phyloP scores from a whole-genome alignment of 2,329 filamentous ascomycete genomes.

The Colletotrichum limetticola region DNA sequence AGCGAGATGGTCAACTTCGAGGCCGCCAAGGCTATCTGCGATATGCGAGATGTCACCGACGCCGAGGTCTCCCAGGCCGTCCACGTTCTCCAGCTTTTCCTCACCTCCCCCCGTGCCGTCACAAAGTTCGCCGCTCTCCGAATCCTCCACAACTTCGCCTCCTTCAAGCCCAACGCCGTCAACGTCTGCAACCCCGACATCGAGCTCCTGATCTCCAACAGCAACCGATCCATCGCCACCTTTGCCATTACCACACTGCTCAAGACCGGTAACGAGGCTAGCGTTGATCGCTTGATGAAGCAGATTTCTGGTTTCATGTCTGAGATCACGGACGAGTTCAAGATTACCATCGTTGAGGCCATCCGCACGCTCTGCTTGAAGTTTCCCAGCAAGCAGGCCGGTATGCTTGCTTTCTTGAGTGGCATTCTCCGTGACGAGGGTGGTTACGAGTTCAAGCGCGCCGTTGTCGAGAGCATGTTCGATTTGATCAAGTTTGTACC shows the following conservation, averaged over 20 bases:
- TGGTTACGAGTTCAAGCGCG: slow-evolving; percentile 97
- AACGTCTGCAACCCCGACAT: slow-evolving; percentile 97
- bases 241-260: slow-evolving; percentile 98
- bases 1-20: slow-evolving; percentile 99
- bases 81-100: slow-evolving; percentile 94
- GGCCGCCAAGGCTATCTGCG: slow-evolving; percentile 96
- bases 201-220: slow-evolving; percentile 95
- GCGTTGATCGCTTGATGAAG: slow-evolving; percentile 97
- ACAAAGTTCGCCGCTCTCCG: slow-evolving; percentile 98
- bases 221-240: slow-evolving; percentile 96
- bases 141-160: slow-evolving; percentile 95
- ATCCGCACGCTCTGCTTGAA: slow-evolving; percentile 97
- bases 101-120: slow-evolving; percentile 93
- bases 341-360: slow-evolving; percentile 99
- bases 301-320: slow-evolving; percentile 99
- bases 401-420: slow-evolving; percentile 96
- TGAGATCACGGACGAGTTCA: slow-evolving; percentile 99
- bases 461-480: slow-evolving; percentile 99
- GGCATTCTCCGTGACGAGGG: slow-evolving; percentile 97
- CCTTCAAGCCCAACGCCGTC: slow-evolving; percentile 94
- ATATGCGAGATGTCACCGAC: slow-evolving; percentile 92
- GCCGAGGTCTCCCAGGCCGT: slow-evolving; percentile 92
- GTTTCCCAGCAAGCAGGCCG: slow-evolving; percentile 97
- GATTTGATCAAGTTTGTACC: slow-evolving; percentile 99
- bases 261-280: slow-evolving; percentile 98